Evolutionary conservation across 2,329 filamentous ascomycete genomes (phyloP), one percentile per base, ranked within the genome.

Genomic region (Exophiala sp.): DNA sequence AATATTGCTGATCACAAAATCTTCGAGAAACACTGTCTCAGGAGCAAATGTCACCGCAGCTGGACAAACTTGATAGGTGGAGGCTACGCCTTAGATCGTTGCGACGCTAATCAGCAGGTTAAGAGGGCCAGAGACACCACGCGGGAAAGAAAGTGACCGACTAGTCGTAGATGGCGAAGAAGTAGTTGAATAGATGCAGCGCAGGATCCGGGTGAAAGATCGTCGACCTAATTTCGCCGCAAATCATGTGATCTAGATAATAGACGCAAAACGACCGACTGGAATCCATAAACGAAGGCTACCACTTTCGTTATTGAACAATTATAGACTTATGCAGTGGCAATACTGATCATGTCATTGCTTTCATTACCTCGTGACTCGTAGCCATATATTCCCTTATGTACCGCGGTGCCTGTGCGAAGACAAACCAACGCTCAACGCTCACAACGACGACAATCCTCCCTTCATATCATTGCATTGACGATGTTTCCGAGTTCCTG

Each of bases 401-500:
- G 5, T 32, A 43, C 41, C 18, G 7, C 29, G 32, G 20, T 11
- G 12, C 41, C 21, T 24, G 41, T 24, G n/a, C 20, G 7, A 43
- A 43, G 7, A 29, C n/a, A 24, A 14, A n/a, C 5, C 9, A n/a
- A 24, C 2, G 11, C 21, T 24, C 10, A 24, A 29, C n/a, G 9
- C n/a, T 43, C 12, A 32, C 41, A 43, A n/a, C n/a, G 10, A 43
- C 21, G 11, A 18, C 21, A 10, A n/a, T 7, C 4, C n/a, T 34
- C 33, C 32, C 12, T 38, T 29, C 24, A 8, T 5, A 21, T 58
- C 52, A 58, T 40, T 52, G 46, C 24, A 47, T 47, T 5, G 46
- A 50, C 24, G 47, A 56, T 5, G 47, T 16, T 8, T 59, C 57
- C 35, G 47, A 35, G 14, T 58, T 50, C 35, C 40, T 60, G 40